phyloP scores from a whole-genome alignment of 225 moss, liverwort and hornwort species.

The Sphagnum contortum region DNA sequence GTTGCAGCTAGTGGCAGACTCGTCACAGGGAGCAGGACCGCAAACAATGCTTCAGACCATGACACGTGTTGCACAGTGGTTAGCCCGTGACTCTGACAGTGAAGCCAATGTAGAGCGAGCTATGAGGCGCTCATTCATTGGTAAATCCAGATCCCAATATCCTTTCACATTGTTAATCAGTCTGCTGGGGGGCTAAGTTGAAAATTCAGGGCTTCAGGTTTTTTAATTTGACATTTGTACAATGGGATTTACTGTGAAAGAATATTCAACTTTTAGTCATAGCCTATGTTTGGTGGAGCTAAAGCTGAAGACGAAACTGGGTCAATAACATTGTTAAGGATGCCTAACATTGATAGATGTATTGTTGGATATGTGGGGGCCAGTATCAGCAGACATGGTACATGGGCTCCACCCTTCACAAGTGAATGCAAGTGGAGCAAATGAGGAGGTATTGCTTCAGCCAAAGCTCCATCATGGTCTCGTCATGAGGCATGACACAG shows the following conservation, averaged over 20 bases:
- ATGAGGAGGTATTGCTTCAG: slow-evolving; percentile 66
- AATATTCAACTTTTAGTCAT: no score
- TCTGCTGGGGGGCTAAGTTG: no score
- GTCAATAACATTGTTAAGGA: no score
- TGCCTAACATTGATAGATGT: no score
- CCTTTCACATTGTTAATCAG: no score
- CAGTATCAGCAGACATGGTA: slow-evolving; percentile 80
- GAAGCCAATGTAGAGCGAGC: slow-evolving; percentile 78
- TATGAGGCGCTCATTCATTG: slow-evolving; percentile 67
- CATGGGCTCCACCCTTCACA: slow-evolving; percentile 79
- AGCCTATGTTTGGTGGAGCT: no score
- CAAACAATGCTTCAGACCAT: slow-evolving; percentile 71
- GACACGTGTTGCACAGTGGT: slow-evolving; percentile 63
- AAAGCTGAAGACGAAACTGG: no score
- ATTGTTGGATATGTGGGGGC: no score
- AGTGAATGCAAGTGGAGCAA: slow-evolving; percentile 24
- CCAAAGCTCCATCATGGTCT: slow-evolving; percentile 76
- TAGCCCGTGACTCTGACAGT: slow-evolving; percentile 51
- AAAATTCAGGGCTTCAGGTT: neutral
- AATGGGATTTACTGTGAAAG: no score
- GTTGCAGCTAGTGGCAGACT: slow-evolving; percentile 59
- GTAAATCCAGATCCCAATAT: slow-evolving; percentile 5
- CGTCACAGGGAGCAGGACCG: slow-evolving; percentile 68
- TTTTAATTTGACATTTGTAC: neutral
- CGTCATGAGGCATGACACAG: slow-evolving; percentile 62